phyloP scores from a whole-genome alignment of 2,329 filamentous ascomycete genomes.

The Talaromyces sp. region DNA sequence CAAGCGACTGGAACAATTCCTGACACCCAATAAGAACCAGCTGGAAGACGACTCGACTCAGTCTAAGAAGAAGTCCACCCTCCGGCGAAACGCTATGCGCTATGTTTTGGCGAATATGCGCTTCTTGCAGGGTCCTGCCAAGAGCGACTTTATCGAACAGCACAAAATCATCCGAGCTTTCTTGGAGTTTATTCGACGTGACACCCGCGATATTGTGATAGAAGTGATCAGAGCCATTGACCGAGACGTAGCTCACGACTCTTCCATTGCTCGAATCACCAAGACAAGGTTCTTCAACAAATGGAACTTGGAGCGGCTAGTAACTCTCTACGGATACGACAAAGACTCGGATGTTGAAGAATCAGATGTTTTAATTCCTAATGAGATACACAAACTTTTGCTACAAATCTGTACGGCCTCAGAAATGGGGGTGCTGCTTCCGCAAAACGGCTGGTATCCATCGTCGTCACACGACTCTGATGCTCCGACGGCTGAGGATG shows the following conservation, averaged over 20 bases:
- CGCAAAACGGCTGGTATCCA: slow-evolving; percentile 80
- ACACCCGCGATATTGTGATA: slow-evolving; percentile 67
- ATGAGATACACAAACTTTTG: slow-evolving; percentile 70
- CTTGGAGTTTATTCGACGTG: slow-evolving; percentile 71
- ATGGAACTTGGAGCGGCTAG: slow-evolving; percentile 65
- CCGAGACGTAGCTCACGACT: slow-evolving; percentile 67
- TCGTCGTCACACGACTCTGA: slow-evolving; percentile 59
- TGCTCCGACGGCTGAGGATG: slow-evolving; percentile 40
- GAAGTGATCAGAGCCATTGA: slow-evolving; percentile 71
- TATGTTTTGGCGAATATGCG: slow-evolving; percentile 76
- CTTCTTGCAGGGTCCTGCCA: slow-evolving; percentile 70
- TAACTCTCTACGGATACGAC: slow-evolving; percentile 61
- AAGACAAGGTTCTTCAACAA: slow-evolving; percentile 75
- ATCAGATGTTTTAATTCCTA: slow-evolving; percentile 52
- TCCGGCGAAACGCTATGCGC: slow-evolving; percentile 75
- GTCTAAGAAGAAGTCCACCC: slow-evolving; percentile 60
- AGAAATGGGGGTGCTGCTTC: slow-evolving; percentile 67
- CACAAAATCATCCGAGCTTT: slow-evolving; percentile 63
- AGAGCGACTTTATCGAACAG: slow-evolving; percentile 76
- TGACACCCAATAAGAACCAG: slow-evolving; percentile 59
- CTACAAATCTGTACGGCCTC: slow-evolving; percentile 68
- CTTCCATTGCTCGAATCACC: slow-evolving; percentile 63
- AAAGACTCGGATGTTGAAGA: slow-evolving; percentile 42
- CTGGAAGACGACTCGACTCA: slow-evolving; percentile 57
- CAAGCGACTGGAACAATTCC: slow-evolving; percentile 72